These are phyloP conservation scores for Rhodomyrtus tomentosa DNA, from an alignment of 345 rosid genomes.

Conservation along the genomic window DNA sequence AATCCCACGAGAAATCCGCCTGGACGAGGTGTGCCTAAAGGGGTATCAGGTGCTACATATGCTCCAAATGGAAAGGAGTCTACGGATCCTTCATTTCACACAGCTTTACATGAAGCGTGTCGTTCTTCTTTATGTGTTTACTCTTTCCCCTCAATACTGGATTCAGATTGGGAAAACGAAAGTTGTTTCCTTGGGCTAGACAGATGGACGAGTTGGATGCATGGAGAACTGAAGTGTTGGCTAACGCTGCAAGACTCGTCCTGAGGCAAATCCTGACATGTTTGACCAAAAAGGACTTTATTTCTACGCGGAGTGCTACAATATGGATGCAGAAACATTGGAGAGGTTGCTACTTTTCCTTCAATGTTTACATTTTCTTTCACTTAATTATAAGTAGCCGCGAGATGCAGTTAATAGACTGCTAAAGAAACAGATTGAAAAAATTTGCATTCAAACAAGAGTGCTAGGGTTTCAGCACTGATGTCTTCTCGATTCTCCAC, in stretches of 20 bases:
- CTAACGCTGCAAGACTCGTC: slow-evolving; percentile 85
- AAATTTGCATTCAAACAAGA: too few species aligned
- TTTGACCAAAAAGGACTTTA: slow-evolving; percentile 74
- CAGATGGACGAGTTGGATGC: slow-evolving; percentile 99
- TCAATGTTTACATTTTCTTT: neutral
- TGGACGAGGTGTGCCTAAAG: too few species aligned
- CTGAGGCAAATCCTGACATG: slow-evolving; percentile 81
- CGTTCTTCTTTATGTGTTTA: neutral
- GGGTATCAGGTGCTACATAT: too few species aligned
- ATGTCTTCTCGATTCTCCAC: too few species aligned
- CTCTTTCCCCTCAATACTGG: neutral
- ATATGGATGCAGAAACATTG: slow-evolving; percentile 63
- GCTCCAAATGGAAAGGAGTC: too few species aligned
- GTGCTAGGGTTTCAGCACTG: too few species aligned
- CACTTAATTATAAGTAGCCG: neutral
- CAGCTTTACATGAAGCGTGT: neutral
- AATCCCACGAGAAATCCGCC: too few species aligned
- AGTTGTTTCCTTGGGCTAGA: slow-evolving; percentile 94
- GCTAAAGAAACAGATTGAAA: neutral
- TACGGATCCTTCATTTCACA: too few species aligned
- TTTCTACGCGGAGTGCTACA: slow-evolving; percentile 66
- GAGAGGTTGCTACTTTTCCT: slow-evolving; percentile 47
- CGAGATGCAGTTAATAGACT: neutral
- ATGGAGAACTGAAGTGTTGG: slow-evolving; percentile 92
- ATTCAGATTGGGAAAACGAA: slow-evolving; percentile 77